Percentiles rank a stretch among this genome's conserved stretches.
Evolutionary conservation across 1,284 basidiomycete species (phyloP).

Genomic region (Cryptococcus sp.): DNA sequence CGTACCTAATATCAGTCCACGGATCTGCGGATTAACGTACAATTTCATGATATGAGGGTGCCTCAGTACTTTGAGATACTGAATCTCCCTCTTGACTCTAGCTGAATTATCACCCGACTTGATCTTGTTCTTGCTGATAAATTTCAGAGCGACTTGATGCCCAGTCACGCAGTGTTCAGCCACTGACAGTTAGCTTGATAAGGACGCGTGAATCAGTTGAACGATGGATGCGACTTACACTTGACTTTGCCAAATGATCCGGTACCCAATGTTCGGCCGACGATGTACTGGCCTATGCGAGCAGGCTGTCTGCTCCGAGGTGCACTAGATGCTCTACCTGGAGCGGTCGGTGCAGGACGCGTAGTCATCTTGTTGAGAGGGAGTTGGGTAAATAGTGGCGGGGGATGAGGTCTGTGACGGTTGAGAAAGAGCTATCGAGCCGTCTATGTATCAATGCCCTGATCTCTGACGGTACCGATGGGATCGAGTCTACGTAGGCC

Average conservation of each 20-base stretch:
- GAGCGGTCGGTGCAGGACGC: slow-evolving; percentile 41
- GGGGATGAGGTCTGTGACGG: no score
- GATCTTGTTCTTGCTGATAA: slow-evolving; percentile 91
- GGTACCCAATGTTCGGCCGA: slow-evolving; percentile 54
- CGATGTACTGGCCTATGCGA: slow-evolving; percentile 49
- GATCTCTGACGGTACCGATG: no score
- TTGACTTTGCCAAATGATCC: slow-evolving; percentile 99
- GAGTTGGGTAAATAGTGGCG: neutral
- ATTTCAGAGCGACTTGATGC: slow-evolving; percentile 96
- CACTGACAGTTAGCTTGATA: slow-evolving; percentile 54
- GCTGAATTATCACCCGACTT: slow-evolving; percentile 85
- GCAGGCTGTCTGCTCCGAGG: slow-evolving; percentile 30
- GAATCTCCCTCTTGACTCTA: slow-evolving; percentile 89
- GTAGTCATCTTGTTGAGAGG: slow-evolving; percentile 28
- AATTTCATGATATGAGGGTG: slow-evolving; percentile 96
- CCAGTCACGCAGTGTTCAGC: slow-evolving; percentile 91
- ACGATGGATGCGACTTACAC: slow-evolving; percentile 57
- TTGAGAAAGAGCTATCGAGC: no score
- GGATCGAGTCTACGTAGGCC: no score
- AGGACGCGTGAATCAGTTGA: neutral
- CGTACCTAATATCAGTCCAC: slow-evolving; percentile 60
- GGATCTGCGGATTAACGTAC: slow-evolving; percentile 52
- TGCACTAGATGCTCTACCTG: slow-evolving; percentile 11
- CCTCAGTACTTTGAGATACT: slow-evolving; percentile 84
- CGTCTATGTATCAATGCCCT: no score